Conservation (phyloP, 495 filamentous ascomycete species). For the Xylaria longipes region DNA sequence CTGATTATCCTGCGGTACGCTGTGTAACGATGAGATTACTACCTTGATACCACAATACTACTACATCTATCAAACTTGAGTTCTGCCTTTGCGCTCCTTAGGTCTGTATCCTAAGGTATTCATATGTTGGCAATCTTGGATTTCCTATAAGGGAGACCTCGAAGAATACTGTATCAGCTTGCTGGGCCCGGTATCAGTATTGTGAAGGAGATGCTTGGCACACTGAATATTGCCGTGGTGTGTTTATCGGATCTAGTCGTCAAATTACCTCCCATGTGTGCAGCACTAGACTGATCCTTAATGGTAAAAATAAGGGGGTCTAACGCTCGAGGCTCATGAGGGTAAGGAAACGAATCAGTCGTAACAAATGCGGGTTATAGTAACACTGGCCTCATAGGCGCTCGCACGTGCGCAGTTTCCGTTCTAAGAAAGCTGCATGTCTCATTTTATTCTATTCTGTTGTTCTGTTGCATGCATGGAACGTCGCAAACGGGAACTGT, state of each 20-base stretch:
- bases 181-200: background rate
- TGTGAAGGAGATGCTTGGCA: background rate
- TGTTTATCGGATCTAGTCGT: background rate
- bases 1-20: background rate
- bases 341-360: background rate
- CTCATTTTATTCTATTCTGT: background rate
- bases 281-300: background rate
- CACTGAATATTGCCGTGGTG: background rate
- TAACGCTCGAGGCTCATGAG: background rate
- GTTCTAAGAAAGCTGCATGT: conserved; percentile 4
- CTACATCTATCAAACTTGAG: too few relatives aligned
- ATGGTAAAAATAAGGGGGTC: background rate
- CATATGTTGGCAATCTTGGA: background rate
- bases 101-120: background rate
- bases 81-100: background rate
- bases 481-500: background rate
- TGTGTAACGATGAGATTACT: background rate
- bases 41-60: background rate
- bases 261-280: background rate
- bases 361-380: background rate
- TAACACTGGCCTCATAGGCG: background rate
- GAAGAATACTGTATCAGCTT: background rate
- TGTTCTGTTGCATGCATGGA: background rate
- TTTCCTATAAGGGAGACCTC: background rate
- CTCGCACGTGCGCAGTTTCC: conserved; percentile 11